Conservation (phyloP, 2,329 filamentous ascomycete genomes). For the Ophiocordyceps australis region DNA sequence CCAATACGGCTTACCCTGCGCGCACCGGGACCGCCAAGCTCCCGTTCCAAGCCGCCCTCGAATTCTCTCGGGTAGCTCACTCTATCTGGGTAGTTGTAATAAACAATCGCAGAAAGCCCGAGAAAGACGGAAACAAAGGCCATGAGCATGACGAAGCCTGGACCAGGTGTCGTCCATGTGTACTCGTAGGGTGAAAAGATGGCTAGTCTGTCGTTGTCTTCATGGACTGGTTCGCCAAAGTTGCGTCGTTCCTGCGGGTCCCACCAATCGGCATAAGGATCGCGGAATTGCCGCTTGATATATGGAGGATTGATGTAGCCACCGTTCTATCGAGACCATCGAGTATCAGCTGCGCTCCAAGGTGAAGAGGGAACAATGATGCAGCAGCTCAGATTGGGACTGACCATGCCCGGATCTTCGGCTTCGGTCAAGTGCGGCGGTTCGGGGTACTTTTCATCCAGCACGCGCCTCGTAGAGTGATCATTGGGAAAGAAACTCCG, state of each 20-base stretch:
- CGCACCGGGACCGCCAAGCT: constrained; percentile 54
- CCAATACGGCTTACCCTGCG: constrained; percentile 47
- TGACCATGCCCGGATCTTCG: constrained; percentile 49
- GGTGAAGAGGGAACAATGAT: too few relatives aligned
- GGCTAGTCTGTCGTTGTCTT: constrained; percentile 86
- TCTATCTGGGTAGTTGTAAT: constrained; percentile 53
- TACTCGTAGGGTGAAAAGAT: constrained; percentile 84
- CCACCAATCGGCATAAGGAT: constrained; percentile 90
- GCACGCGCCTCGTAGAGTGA: constrained; percentile 23
- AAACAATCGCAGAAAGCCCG: constrained; percentile 48
- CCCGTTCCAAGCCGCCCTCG: constrained; percentile 52
- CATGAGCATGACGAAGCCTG: constrained; percentile 49
- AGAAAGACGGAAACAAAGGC: constrained; percentile 47
- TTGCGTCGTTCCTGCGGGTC: constrained; percentile 95
- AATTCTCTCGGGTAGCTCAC: constrained; percentile 52
- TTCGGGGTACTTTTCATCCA: constrained; percentile 34
- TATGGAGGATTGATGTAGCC: constrained; percentile 64
- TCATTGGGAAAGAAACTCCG: constrained; percentile 36
- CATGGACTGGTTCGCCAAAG: constrained; percentile 90
- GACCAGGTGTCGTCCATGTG: constrained; percentile 58
- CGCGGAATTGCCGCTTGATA: constrained; percentile 80
- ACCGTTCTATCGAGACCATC: constrained; percentile 54
- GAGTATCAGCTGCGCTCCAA: too few relatives aligned
- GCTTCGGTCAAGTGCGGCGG: constrained; percentile 30
- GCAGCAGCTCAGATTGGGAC: too few relatives aligned